Conservation (phyloP, 2,329 filamentous ascomycete genomes). For the Apiospora marii region DNA sequence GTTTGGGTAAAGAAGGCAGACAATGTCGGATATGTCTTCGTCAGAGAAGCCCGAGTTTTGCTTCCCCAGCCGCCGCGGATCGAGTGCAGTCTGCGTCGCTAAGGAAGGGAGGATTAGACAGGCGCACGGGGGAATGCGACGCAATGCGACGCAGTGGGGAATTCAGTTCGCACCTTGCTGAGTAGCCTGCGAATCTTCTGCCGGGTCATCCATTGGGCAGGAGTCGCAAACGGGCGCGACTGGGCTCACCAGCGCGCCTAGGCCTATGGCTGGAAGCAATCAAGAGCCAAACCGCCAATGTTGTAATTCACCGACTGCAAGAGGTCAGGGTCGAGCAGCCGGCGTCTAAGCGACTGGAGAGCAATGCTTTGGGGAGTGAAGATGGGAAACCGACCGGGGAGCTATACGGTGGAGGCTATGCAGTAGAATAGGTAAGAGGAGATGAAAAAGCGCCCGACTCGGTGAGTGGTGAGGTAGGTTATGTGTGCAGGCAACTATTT, state of each 20-base stretch:
- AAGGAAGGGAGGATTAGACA: constrained; percentile 26
- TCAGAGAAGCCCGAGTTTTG: constrained; percentile 85
- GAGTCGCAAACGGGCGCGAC: constrained; percentile 14
- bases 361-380: neutral
- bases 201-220: constrained; percentile 23
- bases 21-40: constrained; percentile 85
- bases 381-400: neutral
- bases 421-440: neutral
- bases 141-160: constrained; percentile 15
- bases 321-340: constrained; percentile 10
- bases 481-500: constrained; percentile 15
- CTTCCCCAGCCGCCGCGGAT: constrained; percentile 80
- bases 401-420: neutral
- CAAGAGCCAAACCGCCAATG: constrained; percentile 6
- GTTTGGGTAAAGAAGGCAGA: constrained; percentile 85
- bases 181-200: constrained; percentile 24
- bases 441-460: neutral
- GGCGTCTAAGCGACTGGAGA: constrained; percentile 5
- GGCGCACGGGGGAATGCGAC: neutral
- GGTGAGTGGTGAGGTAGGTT: neutral
- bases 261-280: neutral
- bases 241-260: constrained; percentile 6
- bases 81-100: constrained; percentile 82
- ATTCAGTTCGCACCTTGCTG: constrained; percentile 20
- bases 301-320: constrained; percentile 9